Base-by-base conservation (phyloP, 2,329 filamentous ascomycete genomes). In the Paramyrothecium roridum region DNA sequence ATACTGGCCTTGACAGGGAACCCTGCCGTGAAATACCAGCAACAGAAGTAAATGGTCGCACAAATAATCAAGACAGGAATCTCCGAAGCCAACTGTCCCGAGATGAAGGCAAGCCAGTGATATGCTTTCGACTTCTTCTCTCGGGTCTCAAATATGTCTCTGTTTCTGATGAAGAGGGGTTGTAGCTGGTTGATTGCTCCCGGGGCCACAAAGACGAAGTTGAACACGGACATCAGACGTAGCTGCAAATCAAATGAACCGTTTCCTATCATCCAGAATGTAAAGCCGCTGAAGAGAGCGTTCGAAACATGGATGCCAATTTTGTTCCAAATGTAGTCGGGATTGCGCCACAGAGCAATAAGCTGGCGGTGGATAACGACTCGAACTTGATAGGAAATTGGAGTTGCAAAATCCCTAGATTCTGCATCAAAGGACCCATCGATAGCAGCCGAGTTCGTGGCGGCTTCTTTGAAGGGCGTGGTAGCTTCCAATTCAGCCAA, bases 401-500 rank as follows among this genome's bases (percentile, higher is more conserved):
- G 30, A 19, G 26, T 40, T n/a, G 49, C 49, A 16, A 51, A 51
- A 20, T 51, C 49, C 4, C n/a, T 51, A 6, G 23, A 3, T 16
- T 33, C 48, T 45, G 49, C 13, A 40, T 46, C 34, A 22, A 20
- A 21, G 26, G 6, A 19, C 22, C 30, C 17, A 21, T 40, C 8
- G 17, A 34, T 16, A n/a, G n/a, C n/a, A n/a, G n/a, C n/a, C n/a
- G 17, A 16, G 7, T 12, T 22, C 4, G 13, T 21, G 49, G 30
- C 4, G 3, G 23, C 54, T 10, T 55, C 37, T 3, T 53, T 45
- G 2, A 56, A 33, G 2, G 77, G 66, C 59, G 82, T 81, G 55
- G 87, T 79, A 37, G 8, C 16, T 8, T 84, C 78, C 43, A 90
- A 85, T 63, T 88, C 84, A 17, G 60, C 57, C 22, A 66, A 52